These are phyloP conservation scores for Sanghuangporus baumii DNA, from an alignment of 1,284 basidiomycete species.

Conservation along the genomic window DNA sequence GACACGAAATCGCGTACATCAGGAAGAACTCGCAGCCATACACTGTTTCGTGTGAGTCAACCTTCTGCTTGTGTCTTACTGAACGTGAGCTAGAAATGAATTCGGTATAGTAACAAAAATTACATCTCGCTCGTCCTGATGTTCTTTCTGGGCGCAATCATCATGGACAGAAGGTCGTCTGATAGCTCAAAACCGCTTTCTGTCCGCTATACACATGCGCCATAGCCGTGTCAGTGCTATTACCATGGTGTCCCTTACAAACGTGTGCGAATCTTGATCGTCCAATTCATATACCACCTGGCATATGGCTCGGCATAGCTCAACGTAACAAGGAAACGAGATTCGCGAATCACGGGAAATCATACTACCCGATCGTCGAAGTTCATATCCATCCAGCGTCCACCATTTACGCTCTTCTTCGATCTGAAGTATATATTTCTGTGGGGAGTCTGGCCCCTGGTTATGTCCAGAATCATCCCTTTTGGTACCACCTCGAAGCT, in stretches of 20 bases:
- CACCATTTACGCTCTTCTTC: neutral
- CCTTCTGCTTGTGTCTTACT: neutral
- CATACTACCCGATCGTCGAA: neutral
- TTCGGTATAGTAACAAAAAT: neutral
- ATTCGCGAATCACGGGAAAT: neutral
- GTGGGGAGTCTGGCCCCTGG: neutral
- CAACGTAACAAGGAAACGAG: neutral
- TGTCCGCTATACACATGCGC: neutral
- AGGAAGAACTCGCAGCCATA: neutral
- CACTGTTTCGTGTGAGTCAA: neutral
- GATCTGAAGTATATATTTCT: neutral
- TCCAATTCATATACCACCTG: neutral
- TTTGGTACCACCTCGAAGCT: neutral
- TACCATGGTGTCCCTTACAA: neutral
- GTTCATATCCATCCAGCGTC: neutral
- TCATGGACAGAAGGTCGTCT: neutral
- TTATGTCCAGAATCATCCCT: neutral
- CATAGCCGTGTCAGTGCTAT: neutral
- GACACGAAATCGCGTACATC: neutral
- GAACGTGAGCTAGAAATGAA: neutral
- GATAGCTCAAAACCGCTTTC: neutral
- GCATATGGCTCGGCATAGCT: neutral
- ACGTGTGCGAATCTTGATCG: neutral
- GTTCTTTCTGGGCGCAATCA: neutral
- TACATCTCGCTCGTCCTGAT: no score